Base-by-base conservation (phyloP, 495 filamentous ascomycete species). In the Aspergillus haitiensis region DNA sequence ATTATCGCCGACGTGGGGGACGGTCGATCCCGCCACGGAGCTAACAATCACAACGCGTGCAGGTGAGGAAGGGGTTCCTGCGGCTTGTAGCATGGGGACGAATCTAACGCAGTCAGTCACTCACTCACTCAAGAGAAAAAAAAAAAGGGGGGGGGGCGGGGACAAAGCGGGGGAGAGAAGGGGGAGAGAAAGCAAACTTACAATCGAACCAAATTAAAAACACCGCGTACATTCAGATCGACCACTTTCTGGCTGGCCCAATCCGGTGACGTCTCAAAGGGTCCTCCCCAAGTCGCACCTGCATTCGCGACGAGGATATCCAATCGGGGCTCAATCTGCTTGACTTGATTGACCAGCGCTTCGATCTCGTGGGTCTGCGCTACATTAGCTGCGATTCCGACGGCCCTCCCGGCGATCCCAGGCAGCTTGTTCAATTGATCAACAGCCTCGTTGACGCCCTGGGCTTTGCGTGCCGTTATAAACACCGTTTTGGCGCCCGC, bases 281-380 rank as follows among this genome's bases (percentile, higher is more conserved):
- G 71, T 72, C 88, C 91, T 31, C 93, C 93, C 93, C 93, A 97
- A 7, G 90, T 92, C n/a, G 92, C 92, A 10, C 91, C 92, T 1
- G 92, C 92, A 72, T 96, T 96, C 42, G 92, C 92, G 56, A 96
- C 83, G 50, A 96, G 77, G 44, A 90, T 86, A 69, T 90, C 86
- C 33, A 97, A 82, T 74, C 89, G 88, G 51, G 89, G 84, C 55
- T 85, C 85, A 1, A 81, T 84, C 70, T 78, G 78, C 56, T 63
- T 44, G 0, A 96, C 86, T 59, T 89, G 82, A 27, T 78, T 76
- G 8, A 89, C 83, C 15, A 96, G 76, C 16, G 81, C 74, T 59
- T 89, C 81, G 32, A 97, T 77, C 37, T 92, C 91, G 12, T 76
- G 72, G 27, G 91, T 71, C 42, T 85, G 88, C 52, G 84, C 80